A percentile compares a stretch with the other conserved stretches of the same genome.
Evolutionary conservation across 331 rosid species (phyloP).

Genomic region (Ulmus americana): DNA sequence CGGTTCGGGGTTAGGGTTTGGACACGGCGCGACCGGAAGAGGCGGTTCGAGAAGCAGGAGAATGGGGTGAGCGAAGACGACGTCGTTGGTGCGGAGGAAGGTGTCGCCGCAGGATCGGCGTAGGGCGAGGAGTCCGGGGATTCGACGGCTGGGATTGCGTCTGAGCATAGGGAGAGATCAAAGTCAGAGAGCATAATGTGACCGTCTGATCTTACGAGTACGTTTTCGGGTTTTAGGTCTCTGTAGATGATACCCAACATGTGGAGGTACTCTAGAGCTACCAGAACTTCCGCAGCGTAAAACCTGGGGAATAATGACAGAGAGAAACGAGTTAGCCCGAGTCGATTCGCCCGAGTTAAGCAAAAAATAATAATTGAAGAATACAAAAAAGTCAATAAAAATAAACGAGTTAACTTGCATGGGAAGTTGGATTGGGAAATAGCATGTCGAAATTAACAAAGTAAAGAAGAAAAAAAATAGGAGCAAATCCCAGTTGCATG

Average conservation of each 20-base stretch:
- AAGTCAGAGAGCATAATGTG: constrained; percentile 98
- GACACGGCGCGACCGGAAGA: constrained; percentile 75
- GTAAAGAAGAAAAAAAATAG: not conserved
- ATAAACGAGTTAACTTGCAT: not conserved
- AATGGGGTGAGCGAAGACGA: constrained; percentile 18
- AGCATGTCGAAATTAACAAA: not conserved
- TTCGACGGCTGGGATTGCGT: constrained; percentile 85
- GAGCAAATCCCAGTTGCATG: constrained; percentile 10
- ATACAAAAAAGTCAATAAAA: not conserved
- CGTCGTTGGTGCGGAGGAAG: constrained; percentile 5
- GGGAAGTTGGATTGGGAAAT: not conserved
- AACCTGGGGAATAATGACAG: constrained; percentile 41
- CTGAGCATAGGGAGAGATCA: constrained; percentile 72
- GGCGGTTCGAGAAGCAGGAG: constrained; percentile 47
- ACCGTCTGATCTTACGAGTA: constrained; percentile 93
- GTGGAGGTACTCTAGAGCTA: constrained; percentile 92
- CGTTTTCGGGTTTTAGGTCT: constrained; percentile 91
- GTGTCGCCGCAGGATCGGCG: constrained; percentile 8
- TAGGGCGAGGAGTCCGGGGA: constrained; percentile 39
- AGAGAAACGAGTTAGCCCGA: not conserved
- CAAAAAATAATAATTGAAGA: not conserved
- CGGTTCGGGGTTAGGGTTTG: constrained; percentile 53
- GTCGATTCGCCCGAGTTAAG: constrained; percentile 17
- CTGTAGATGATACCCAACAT: constrained; percentile 96
- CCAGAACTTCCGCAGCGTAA: constrained; percentile 91